Evolutionary conservation across 176 grass and related monocot species (phyloP), one percentile per base, ranked within the genome.

Genomic region (Carex myosuroides): DNA sequence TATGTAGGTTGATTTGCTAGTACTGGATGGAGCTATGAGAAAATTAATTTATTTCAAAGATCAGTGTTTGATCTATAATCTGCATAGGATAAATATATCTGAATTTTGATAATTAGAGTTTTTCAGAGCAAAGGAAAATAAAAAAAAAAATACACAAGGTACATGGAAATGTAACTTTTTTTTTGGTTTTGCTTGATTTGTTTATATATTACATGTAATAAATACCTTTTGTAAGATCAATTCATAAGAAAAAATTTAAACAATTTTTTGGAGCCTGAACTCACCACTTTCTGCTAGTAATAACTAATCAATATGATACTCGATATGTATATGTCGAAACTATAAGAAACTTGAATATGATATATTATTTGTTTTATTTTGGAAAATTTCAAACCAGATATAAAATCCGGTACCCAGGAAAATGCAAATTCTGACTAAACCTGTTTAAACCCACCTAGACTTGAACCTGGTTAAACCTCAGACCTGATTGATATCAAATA

Each of bases 1-100:
- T 62, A 24, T 26, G 59, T 79, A 46, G 81, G 71, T 60, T 89
- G 83, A 90, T 85, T 81, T 58, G 3, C 52, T 24, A 80, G 29
- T 55, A 5, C 55, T 3, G 77, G 48, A 58, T 3, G 76, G 21
- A 57, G 26, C 77, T 35, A 61, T 80, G 14, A 58, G 5, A 60
- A 20, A 30, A 30, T 61, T 18, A 69, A 39, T 80, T 35, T 80
- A 33, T 80, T 80, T 80, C 1, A 7, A 21, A 60, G 53, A 60
- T 80, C 13, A n/a, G 55, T 56, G 73, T 78, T 78, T 78, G n/a
- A 78, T 4, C 4, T 9, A n/a, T 18, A 32, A 66, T 66, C 13
- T 35, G 29, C 63, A 66, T 66, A 32, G 26, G 29, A 2, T 13
- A 50, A 13, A 48, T 24, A 8, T 50, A 17, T 73, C 1, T 73